Conservation (phyloP, 2,329 filamentous ascomycete species). For the Colletotrichum sansevieriae region DNA sequence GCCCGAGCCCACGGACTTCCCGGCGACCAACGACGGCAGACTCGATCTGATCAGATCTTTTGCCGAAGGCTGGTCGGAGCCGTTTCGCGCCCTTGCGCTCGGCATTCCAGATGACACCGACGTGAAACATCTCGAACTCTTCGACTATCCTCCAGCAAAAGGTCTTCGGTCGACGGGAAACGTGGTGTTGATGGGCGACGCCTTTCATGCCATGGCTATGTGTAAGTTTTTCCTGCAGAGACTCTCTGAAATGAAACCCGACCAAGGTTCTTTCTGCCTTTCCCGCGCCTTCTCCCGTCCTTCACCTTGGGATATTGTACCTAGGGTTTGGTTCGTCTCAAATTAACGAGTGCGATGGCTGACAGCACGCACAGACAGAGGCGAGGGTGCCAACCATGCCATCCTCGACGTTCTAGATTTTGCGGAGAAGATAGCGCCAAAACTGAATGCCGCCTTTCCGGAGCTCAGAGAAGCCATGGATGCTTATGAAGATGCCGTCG, state of each 20-base stretch:
- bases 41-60: constrained; percentile 58
- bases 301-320: neutral
- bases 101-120: constrained; percentile 56
- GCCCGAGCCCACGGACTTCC: constrained; percentile 53
- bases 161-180: constrained; percentile 54
- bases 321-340: neutral
- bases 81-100: constrained; percentile 59
- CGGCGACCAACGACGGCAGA: constrained; percentile 54
- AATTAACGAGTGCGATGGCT: constrained; percentile 17
- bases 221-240: constrained; percentile 55
- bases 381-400: constrained; percentile 70
- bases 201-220: constrained; percentile 71
- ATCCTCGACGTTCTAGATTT: constrained; percentile 65
- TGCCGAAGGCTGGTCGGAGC: constrained; percentile 61
- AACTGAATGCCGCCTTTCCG: constrained; percentile 28
- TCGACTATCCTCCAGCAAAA: constrained; percentile 61
- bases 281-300: constrained; percentile 15
- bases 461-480: constrained; percentile 49
- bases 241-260: neutral
- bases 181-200: constrained; percentile 65
- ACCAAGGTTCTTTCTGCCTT: constrained; percentile 28
- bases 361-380: constrained; percentile 58
- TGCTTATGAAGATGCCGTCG: constrained; percentile 60
- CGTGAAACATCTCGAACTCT: constrained; percentile 59
- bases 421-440: constrained; percentile 49